phyloP scores from a whole-genome alignment of 495 filamentous ascomycete species.

The Astrothelium subdiscretum region DNA sequence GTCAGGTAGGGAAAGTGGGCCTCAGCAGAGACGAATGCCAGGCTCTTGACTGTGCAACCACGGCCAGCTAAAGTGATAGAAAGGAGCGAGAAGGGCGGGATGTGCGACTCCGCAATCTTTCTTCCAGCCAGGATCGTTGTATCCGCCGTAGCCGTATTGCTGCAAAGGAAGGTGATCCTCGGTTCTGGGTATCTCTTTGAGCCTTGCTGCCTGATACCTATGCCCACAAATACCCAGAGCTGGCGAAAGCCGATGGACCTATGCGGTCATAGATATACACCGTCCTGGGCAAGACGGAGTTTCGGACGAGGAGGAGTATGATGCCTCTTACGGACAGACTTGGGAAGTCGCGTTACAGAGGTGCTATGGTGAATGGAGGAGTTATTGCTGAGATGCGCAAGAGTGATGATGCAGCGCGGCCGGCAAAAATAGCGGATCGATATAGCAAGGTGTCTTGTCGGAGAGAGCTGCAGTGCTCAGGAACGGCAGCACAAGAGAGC shows the following conservation, averaged over 20 bases:
- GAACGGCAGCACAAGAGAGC: neutral
- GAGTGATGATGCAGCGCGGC: too few relatives aligned
- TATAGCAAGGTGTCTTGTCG: neutral
- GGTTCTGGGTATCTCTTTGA: neutral
- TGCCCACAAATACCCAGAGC: neutral
- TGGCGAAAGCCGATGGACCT: neutral
- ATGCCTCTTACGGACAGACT: too few relatives aligned
- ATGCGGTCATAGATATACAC: neutral
- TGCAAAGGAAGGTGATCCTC: neutral
- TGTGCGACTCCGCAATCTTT: neutral
- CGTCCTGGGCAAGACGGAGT: too few relatives aligned
- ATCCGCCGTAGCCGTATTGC: neutral
- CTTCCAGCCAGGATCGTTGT: neutral
- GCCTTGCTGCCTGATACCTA: conserved; percentile 1
- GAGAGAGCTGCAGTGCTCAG: neutral
- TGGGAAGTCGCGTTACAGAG: too few relatives aligned
- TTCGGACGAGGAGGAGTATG: neutral
- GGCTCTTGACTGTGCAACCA: neutral
- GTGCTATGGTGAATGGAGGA: too few relatives aligned
- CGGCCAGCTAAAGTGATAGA: neutral
- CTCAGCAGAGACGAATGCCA: conserved; percentile 30
- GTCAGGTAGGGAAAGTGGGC: conserved; percentile 43
- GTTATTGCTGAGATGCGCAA: too few relatives aligned
- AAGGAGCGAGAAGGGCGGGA: neutral
- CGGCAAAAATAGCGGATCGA: too few relatives aligned